phyloP scores from a whole-genome alignment of 2,329 filamentous ascomycete genomes.

The Plectosphaerella sp. region DNA sequence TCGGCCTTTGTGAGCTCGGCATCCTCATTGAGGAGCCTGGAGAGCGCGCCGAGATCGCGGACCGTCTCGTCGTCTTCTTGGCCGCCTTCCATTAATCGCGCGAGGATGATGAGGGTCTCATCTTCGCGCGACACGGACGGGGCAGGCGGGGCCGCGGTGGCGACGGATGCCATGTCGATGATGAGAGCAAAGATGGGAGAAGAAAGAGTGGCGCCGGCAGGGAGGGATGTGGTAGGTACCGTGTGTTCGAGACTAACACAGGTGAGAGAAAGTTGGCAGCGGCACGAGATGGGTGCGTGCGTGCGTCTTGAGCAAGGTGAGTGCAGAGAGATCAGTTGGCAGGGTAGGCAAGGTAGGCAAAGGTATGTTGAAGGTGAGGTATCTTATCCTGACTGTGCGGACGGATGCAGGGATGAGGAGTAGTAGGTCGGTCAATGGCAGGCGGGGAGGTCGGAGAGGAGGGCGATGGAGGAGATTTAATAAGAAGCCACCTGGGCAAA shows the following conservation, averaged over 20 bases:
- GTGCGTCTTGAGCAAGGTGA: neutral
- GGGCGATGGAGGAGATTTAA: no score
- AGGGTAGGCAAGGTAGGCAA: no score
- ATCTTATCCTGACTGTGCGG: no score
- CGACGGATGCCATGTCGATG: slow-evolving; percentile 26
- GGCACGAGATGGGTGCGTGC: slow-evolving; percentile 2
- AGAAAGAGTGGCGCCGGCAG: neutral
- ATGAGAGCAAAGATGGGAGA: slow-evolving; percentile 1
- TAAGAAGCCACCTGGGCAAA: no score
- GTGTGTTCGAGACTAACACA: slow-evolving; percentile 1
- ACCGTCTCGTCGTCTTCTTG: slow-evolving; percentile 73
- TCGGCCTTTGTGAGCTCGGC: slow-evolving; percentile 29
- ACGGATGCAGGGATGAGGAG: no score
- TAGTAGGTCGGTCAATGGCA: no score
- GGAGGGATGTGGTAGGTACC: slow-evolving; percentile 1
- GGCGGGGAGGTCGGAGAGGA: no score
- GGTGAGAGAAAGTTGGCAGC: slow-evolving; percentile 3
- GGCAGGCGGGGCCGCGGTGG: slow-evolving; percentile 23
- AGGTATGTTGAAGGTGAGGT: no score
- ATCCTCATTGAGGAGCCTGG: slow-evolving; percentile 56
- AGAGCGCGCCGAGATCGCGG: slow-evolving; percentile 52
- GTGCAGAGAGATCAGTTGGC: no score
- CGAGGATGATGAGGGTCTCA: slow-evolving; percentile 72
- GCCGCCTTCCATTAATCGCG: slow-evolving; percentile 85
- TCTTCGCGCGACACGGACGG: slow-evolving; percentile 43